phyloP scores from a whole-genome alignment of 768 basidiomycete genomes.

The Russula olivacea region DNA sequence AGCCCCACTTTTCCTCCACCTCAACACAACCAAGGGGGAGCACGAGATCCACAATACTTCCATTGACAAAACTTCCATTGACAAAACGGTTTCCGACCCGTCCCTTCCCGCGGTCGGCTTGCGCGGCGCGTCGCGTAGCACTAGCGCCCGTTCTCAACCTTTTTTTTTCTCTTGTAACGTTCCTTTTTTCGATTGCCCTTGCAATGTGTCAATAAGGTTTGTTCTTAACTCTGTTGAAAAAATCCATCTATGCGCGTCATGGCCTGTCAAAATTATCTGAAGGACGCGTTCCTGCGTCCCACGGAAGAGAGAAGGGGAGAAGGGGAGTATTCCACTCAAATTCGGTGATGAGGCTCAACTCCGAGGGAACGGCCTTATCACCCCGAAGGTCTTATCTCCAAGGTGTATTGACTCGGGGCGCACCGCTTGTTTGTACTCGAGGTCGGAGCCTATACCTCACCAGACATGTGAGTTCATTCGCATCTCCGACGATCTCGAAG shows the following conservation, averaged over 20 bases:
- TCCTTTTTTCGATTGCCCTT: not conserved
- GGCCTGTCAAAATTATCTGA: conserved; percentile 2
- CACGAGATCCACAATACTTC: not conserved
- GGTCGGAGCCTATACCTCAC: not conserved
- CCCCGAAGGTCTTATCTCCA: not conserved
- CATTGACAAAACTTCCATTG: not conserved
- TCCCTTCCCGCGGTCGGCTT: not conserved
- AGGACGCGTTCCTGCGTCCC: not conserved
- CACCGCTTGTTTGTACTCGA: not conserved
- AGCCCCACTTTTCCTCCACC: not conserved
- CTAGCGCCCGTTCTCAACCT: not conserved
- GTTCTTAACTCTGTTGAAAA: not conserved
- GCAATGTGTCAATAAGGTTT: conserved; percentile 7
- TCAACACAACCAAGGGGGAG: not conserved
- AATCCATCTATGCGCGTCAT: not conserved
- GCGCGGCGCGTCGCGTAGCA: not conserved
- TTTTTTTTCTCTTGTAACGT: not conserved
- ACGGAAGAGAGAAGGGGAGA: not conserved
- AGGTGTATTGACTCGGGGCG: not conserved
- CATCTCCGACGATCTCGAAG: conserved; percentile 5
- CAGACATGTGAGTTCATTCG: not conserved
- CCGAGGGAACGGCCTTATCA: not conserved
- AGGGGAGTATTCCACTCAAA: too few species aligned
- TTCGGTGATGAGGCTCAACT: not conserved
- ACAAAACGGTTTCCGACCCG: not conserved